phyloP scores from a whole-genome alignment of 192 early-diverging fungal species.

The Obelidium mucronatum region DNA sequence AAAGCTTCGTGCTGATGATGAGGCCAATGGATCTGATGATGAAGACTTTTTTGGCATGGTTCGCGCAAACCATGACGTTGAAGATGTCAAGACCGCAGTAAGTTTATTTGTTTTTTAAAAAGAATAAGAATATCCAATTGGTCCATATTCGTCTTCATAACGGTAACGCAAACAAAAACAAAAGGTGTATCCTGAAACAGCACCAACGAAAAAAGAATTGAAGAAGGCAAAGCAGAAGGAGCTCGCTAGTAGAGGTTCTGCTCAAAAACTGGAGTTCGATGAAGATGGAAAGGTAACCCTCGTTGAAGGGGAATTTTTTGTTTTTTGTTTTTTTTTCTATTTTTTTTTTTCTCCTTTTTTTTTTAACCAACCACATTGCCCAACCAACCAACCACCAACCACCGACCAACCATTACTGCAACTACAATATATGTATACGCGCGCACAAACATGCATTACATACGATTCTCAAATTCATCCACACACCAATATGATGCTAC shows the following conservation, averaged over 20 bases:
- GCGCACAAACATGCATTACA: no score
- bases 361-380: neutral
- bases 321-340: no score
- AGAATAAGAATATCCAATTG: no score
- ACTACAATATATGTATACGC: no score
- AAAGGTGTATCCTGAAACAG: slow-evolving; percentile 30
- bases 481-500: no score
- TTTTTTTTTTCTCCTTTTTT: slow-evolving; percentile 2
- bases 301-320: slow-evolving; percentile 38
- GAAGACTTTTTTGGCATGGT: slow-evolving; percentile 82
- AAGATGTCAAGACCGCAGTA: slow-evolving; percentile 40
- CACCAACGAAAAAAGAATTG: slow-evolving; percentile 57
- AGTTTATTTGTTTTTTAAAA: slow-evolving; percentile 12
- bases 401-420: no score
- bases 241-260: slow-evolving; percentile 73
- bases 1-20: slow-evolving; percentile 74
- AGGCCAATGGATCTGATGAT: slow-evolving; percentile 55
- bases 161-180: slow-evolving; percentile 26
- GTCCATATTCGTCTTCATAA: no score
- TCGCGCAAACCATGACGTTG: slow-evolving; percentile 82
- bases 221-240: slow-evolving; percentile 71
- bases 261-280: slow-evolving; percentile 87
- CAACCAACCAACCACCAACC: no score
- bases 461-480: neutral
- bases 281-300: slow-evolving; percentile 85